Evolutionary conservation across 352 stramenopile species (phyloP).

Genomic region (Globisporangium irregulare): DNA sequence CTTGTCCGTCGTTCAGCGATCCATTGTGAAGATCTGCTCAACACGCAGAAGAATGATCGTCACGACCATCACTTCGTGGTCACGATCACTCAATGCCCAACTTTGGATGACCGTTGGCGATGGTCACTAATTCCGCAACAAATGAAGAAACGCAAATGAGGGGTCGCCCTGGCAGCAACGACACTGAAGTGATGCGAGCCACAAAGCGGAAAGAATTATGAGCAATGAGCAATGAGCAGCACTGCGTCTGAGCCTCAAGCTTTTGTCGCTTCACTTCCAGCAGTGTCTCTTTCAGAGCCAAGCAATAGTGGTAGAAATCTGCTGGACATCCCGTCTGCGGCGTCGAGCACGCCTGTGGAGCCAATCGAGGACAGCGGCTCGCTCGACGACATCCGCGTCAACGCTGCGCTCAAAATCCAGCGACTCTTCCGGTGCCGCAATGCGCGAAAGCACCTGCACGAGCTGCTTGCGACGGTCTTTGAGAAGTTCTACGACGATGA

Average conservation of each 20-base stretch:
- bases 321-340: conserved; percentile 9
- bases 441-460: conserved; percentile 36
- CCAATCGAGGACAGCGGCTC: conserved; percentile 14
- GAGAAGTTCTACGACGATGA: conserved; percentile 72
- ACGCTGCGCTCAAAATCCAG: conserved; percentile 44
- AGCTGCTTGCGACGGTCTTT: conserved; percentile 54
- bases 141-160: neutral
- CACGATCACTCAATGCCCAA: neutral
- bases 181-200: neutral
- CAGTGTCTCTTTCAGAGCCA: neutral
- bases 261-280: no score
- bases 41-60: no score
- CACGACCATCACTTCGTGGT: neutral
- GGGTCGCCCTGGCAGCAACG: neutral
- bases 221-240: neutral
- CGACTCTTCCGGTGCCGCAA: conserved; percentile 54
- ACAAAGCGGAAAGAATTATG: neutral
- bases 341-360: conserved; percentile 25
- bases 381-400: conserved; percentile 14
- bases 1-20: neutral
- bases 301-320: neutral
- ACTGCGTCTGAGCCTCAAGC: neutral
- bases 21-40: neutral
- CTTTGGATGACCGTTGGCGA: neutral
- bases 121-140: neutral